These are phyloP conservation scores for Phytophthora tentaculata DNA, from an alignment of 352 stramenopile species.

Conservation along the genomic window DNA sequence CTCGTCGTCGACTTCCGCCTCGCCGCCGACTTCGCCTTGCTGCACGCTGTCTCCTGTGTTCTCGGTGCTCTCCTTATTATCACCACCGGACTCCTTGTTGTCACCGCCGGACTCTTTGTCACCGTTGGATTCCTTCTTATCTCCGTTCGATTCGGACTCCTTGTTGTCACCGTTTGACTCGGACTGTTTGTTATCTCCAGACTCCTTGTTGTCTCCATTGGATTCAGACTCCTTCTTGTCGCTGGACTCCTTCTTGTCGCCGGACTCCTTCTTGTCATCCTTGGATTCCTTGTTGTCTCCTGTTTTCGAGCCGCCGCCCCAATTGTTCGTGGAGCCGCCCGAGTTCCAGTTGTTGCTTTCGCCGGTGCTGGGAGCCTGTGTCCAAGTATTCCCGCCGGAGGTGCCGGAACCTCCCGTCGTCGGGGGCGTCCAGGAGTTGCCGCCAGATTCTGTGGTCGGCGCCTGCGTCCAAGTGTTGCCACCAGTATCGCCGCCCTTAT, in stretches of 20 bases:
- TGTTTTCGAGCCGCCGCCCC: neutral
- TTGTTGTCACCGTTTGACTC: neutral
- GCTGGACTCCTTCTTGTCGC: neutral
- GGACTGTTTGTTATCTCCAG: neutral
- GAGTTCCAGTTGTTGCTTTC: neutral
- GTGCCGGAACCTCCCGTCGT: too few species aligned
- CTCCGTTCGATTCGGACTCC: neutral
- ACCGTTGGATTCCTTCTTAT: neutral
- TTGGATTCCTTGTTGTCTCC: neutral
- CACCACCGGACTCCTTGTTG: conserved; percentile 1
- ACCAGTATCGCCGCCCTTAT: neutral
- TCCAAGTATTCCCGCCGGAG: conserved; percentile 7
- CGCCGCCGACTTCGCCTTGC: neutral
- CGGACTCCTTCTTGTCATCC: conserved; percentile 3
- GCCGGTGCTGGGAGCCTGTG: conserved; percentile 2
- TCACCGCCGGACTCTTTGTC: neutral
- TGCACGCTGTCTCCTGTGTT: neutral
- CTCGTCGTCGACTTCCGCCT: neutral
- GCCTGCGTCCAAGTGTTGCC: too few species aligned
- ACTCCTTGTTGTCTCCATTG: conserved; percentile 3
- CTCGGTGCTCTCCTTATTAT: neutral
- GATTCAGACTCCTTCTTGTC: conserved; percentile 1
- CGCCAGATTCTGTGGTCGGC: too few species aligned
- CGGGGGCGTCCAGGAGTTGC: conserved; percentile 8
- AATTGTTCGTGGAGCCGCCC: neutral